phyloP scores from a whole-genome alignment of 2,329 filamentous ascomycete species.

The Cercospora citrullina region DNA sequence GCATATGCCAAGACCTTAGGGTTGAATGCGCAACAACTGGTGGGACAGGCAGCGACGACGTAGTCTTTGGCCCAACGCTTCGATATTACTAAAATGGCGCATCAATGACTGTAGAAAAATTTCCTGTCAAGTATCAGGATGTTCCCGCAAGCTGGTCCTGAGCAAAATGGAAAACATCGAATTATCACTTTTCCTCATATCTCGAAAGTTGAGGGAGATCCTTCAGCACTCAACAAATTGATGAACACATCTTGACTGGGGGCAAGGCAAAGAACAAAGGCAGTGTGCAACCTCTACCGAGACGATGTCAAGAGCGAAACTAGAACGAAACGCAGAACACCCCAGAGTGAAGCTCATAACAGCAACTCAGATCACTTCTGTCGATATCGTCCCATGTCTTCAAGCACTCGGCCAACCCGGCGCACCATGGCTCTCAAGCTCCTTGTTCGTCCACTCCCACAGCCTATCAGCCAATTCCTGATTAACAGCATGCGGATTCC shows the following conservation, averaged over 20 bases:
- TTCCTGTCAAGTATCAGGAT: too few relatives aligned
- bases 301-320: not conserved
- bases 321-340: not conserved
- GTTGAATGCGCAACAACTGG: not conserved
- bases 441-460: slow-evolving; percentile 37
- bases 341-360: not conserved
- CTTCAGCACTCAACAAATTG: too few relatives aligned
- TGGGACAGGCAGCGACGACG: not conserved
- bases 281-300: too few relatives aligned
- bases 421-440: slow-evolving; percentile 25
- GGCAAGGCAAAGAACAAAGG: too few relatives aligned
- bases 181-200: too few relatives aligned
- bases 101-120: too few relatives aligned
- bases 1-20: not conserved
- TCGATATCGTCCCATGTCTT: not conserved
- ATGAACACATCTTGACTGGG: too few relatives aligned
- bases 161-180: too few relatives aligned
- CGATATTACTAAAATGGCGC: too few relatives aligned
- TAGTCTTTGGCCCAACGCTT: not conserved
- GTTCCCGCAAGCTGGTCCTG: too few relatives aligned
- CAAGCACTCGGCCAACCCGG: slow-evolving; percentile 19
- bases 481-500: slow-evolving; percentile 19
- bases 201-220: too few relatives aligned
- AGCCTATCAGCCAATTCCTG: slow-evolving; percentile 28
- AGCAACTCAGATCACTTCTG: not conserved